Evolutionary conservation across 1,284 basidiomycete genomes (phyloP).

Genomic region (Flammula alnicola): DNA sequence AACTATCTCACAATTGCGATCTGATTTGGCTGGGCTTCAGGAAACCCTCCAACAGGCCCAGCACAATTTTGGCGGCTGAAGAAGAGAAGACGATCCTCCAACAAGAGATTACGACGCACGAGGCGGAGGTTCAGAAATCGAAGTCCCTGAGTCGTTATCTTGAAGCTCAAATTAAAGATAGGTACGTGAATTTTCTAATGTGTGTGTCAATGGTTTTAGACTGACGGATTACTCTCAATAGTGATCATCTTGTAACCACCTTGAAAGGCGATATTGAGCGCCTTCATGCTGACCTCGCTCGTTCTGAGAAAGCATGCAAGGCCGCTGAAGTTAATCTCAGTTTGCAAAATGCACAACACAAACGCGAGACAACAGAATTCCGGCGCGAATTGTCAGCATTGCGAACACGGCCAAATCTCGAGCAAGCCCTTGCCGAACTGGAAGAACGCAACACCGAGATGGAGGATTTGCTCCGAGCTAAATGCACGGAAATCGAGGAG

Average conservation of each 20-base stretch:
- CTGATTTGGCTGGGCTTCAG: slow-evolving; percentile 31
- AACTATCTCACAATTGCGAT: slow-evolving; percentile 24
- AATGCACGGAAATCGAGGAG: slow-evolving; percentile 80
- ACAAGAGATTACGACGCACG: slow-evolving; percentile 57
- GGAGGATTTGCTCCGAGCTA: slow-evolving; percentile 68
- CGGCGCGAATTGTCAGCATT: slow-evolving; percentile 58
- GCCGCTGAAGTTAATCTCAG: slow-evolving; percentile 66
- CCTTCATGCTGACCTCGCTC: slow-evolving; percentile 46
- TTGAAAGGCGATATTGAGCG: slow-evolving; percentile 54
- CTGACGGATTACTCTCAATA: slow-evolving; percentile 31
- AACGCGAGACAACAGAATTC: slow-evolving; percentile 60
- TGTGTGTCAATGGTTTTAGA: slow-evolving; percentile 3
- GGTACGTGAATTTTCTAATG: slow-evolving; percentile 43
- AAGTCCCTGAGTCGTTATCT: slow-evolving; percentile 61
- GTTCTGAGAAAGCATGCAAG: slow-evolving; percentile 61
- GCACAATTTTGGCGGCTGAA: slow-evolving; percentile 37
- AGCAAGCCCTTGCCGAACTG: slow-evolving; percentile 58
- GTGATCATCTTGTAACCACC: slow-evolving; percentile 48
- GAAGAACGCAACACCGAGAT: slow-evolving; percentile 73
- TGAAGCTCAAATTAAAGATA: slow-evolving; percentile 64
- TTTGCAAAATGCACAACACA: slow-evolving; percentile 64
- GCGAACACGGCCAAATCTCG: slow-evolving; percentile 57
- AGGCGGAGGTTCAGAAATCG: slow-evolving; percentile 66
- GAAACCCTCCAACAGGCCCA: slow-evolving; percentile 31
- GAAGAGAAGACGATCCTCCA: slow-evolving; percentile 57